Percentiles rank a stretch among this genome's conserved stretches.
These are phyloP conservation scores for Phytophthora rubi DNA, from an alignment of 352 stramenopile genomes.

Conservation along the genomic window DNA sequence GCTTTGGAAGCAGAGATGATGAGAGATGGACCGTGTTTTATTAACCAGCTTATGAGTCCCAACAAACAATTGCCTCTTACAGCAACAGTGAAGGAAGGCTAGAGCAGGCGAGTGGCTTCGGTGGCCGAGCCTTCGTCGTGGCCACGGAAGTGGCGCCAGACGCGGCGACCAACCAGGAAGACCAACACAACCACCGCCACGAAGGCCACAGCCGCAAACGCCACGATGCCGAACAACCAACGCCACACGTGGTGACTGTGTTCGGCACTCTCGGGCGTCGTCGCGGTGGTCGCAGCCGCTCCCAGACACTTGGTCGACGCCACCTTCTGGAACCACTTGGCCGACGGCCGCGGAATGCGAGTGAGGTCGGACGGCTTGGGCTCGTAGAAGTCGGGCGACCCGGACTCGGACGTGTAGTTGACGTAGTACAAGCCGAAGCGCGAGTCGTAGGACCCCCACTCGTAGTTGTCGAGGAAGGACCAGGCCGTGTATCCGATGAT, in stretches of 20 bases:
- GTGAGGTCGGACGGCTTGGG: constrained; percentile 32
- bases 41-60: too few relatives aligned
- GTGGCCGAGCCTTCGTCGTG: constrained; percentile 14
- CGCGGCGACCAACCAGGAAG: constrained; percentile 25
- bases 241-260: constrained; percentile 33
- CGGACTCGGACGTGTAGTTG: constrained; percentile 43
- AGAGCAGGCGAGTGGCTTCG: constrained; percentile 32
- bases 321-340: constrained; percentile 39
- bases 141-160: constrained; percentile 36
- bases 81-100: background rate
- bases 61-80: too few relatives aligned
- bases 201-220: constrained; percentile 19
- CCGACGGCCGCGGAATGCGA: constrained; percentile 43
- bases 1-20: too few relatives aligned
- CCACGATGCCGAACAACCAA: constrained; percentile 36
- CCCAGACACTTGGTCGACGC: constrained; percentile 31
- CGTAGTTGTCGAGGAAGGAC: constrained; percentile 33
- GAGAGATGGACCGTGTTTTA: too few relatives aligned
- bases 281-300: constrained; percentile 8
- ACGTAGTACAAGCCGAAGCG: constrained; percentile 63
- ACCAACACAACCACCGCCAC: constrained; percentile 30
- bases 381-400: constrained; percentile 21
- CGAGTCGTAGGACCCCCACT: constrained; percentile 37
- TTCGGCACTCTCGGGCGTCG: constrained; percentile 2
- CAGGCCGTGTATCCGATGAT: constrained; percentile 36